Base-by-base conservation (phyloP, 768 basidiomycete genomes). In the Cyclocybe aegerita region DNA sequence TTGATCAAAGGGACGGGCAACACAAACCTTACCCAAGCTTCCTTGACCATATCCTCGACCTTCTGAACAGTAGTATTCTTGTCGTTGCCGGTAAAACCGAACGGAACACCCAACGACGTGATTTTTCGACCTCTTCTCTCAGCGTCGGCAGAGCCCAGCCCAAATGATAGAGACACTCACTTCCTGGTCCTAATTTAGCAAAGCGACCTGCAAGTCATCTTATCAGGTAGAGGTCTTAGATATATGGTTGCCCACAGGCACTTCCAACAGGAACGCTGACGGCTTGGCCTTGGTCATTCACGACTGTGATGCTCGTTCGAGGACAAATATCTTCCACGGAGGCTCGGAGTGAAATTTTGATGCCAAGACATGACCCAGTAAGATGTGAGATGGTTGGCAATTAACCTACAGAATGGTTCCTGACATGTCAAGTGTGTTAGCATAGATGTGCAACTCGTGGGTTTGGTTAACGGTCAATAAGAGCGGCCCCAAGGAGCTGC, bases 261-360 rank as follows among this genome's bases (percentile, higher is more conserved):
- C 70, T 66, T 39, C 73, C 79, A 43, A 75, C 67, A 1, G 73
- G 69, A 4, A 66, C 61, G 41, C 55, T 72, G 29, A 70, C 66
- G 3, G 64, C 60, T 32, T 71, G 59, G 31, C 70, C 70, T n/a
- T 70, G 50, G 32, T 67, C 59, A 58, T 79, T 76, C 11, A 74
- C 54, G 8, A 88, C 61, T 2, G 91, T 93, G 62, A 96, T 90
- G 69, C 94, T 90, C 88, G 59, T 96, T 96, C 2, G 86, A 90
- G 1, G 90, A 83, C 41, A 97, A 70, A 65, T 93, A 94, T 39
- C 84, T 77, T 5, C 88, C 90, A 7, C 79, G 73, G 65, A 84
- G 76, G 40, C 80, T 69, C 2, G 82, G 85, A 3, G 71, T 82
- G 59, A 92, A 88, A 62, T 86, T 86, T 44, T 74, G 67, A 64